Evolutionary conservation across 495 filamentous ascomycete species (phyloP), one percentile per base, ranked within the genome.

Genomic region (Trichoderma gamsii): DNA sequence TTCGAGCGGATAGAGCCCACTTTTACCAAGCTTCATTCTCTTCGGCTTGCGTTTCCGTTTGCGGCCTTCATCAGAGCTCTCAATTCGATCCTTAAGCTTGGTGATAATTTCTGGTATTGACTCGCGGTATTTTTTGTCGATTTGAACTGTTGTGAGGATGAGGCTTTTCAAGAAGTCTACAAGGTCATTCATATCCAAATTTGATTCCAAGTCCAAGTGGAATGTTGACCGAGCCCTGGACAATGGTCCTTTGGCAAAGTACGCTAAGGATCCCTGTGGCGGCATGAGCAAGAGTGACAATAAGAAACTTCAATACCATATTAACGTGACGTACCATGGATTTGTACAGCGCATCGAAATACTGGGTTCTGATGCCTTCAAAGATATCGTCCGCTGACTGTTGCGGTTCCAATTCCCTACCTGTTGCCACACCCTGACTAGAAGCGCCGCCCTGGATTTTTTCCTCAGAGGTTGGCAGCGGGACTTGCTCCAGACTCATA

Each of bases 211-310:
- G 32, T 86, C 80, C 32, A 85, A 76, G 71, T 90, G 86, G 70
- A 96, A 92, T 43, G 87, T 86, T 63, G 88, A 89, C 66, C 95
- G 85, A 25, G 91, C 92, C 72, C 92, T 86, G n/a, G 96, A 90
- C 25, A 98, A 82, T 4, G 95, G 92, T 1, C 95, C 95, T 81
- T 99, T 99, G 23, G 94, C 91, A 81, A 98, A 99, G 76, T 97
- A 99, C 70, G 94, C 96, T 72, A 98, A 79, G 15, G 95, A 95
- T 27, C 92, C 90, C 88, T 95, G 51, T 93, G 51, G 21, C 15
- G n/a, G 59, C 46, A 72, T 80, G 68, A 80, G 74, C 56, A 16
- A 41, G 66, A 32, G 29, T 44, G 44, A 64, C 23, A 23, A 32
- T 63, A 63, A 16, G 1, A 0, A 6, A 13, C 11, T 3, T 32